Conservation (phyloP, 2,329 filamentous ascomycete genomes). For the Metarhizium album region DNA sequence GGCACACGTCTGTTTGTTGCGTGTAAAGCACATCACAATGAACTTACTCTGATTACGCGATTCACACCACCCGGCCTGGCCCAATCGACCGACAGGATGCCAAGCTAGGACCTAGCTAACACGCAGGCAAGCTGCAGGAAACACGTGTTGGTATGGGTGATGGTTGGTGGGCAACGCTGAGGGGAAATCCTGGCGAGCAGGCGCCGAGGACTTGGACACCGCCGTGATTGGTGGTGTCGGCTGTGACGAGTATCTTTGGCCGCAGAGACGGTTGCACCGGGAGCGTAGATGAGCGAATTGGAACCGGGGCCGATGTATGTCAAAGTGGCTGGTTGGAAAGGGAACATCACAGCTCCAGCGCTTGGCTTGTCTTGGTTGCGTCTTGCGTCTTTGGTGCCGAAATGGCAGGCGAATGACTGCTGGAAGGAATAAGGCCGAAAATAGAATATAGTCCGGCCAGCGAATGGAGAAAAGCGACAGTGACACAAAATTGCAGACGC, state of each 20-base stretch:
- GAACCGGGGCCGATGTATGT: not conserved
- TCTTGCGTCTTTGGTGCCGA: no score
- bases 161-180: not conserved
- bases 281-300: constrained; percentile 3
- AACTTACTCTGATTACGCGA: not conserved
- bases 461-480: not conserved
- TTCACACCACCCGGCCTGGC: not conserved
- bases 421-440: no score
- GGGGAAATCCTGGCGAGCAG: not conserved
- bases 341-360: no score
- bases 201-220: not conserved
- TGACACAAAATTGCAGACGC: no score
- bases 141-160: not conserved
- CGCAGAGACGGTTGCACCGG: not conserved
- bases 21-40: not conserved
- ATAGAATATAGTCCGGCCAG: no score
- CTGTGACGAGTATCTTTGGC: not conserved
- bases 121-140: constrained; percentile 1
- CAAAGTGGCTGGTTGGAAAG: no score
- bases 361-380: no score
- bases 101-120: not conserved
- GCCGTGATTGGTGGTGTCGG: constrained; percentile 3
- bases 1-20: not conserved
- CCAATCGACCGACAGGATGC: not conserved
- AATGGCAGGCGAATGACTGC: no score